Evolutionary conservation across 176 grass and related monocot species (phyloP).

Genomic region (Stipa capillata): DNA sequence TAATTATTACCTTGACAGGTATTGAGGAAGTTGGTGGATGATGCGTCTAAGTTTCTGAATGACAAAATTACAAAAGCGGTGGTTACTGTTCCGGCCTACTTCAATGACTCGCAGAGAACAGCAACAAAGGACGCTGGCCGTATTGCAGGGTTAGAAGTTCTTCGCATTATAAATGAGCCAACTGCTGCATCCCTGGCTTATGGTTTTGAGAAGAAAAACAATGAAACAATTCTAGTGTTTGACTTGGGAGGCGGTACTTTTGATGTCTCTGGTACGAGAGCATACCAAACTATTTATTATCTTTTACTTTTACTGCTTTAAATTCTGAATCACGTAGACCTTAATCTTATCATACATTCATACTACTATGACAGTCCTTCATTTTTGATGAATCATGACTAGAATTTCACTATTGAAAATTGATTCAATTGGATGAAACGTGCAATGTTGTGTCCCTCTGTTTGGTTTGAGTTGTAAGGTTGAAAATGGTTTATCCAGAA

Average conservation of each 20-base stretch:
- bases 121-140: slow-evolving; percentile 98
- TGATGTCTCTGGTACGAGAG: slow-evolving; percentile 84
- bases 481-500: background rate
- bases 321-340: background rate
- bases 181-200: slow-evolving; percentile 97
- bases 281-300: background rate
- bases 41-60: slow-evolving; percentile 96
- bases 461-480: background rate
- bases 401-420: background rate
- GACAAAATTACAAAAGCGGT: slow-evolving; percentile 99
- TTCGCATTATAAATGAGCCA: slow-evolving; percentile 98
- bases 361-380: background rate
- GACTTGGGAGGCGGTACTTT: slow-evolving; percentile 94
- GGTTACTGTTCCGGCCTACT: slow-evolving; percentile 93
- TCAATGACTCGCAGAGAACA: slow-evolving; percentile 97
- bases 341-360: background rate
- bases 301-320: background rate
- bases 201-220: slow-evolving; percentile 99
- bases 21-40: slow-evolving; percentile 88
- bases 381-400: background rate
- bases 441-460: background rate
- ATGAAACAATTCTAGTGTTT: slow-evolving; percentile 96
- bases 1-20: slow-evolving; percentile 37
- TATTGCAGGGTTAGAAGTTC: slow-evolving; percentile 95
- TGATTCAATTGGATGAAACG: background rate